Percentiles rank a stretch among this genome's conserved stretches.
Conservation (phyloP, 1,284 basidiomycete genomes). For the Leccinum insolens region DNA sequence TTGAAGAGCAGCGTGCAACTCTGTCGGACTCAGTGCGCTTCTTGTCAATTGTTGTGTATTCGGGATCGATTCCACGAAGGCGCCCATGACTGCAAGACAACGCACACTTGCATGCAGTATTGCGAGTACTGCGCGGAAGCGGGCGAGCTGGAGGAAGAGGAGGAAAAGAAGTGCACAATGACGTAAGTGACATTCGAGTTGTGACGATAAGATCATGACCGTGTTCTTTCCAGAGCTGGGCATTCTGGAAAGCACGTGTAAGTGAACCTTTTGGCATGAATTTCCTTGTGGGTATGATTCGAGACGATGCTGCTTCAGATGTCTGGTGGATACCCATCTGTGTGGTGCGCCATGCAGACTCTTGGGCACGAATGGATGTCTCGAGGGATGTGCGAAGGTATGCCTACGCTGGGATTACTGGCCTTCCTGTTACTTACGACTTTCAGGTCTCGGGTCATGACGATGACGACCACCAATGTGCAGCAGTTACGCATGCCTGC, state of each 20-base stretch:
- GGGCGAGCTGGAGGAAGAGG: slow-evolving; percentile 9
- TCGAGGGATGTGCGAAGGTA: slow-evolving; percentile 51
- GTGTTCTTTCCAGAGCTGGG: slow-evolving; percentile 47
- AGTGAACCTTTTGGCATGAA: slow-evolving; percentile 17
- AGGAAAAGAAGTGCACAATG: slow-evolving; percentile 40
- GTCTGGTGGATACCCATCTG: slow-evolving; percentile 48
- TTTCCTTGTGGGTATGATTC: neutral
- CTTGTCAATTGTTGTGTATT: slow-evolving; percentile 52
- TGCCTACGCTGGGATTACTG: neutral
- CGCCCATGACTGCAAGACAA: slow-evolving; percentile 50
- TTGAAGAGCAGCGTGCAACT: slow-evolving; percentile 49
- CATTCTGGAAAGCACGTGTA: slow-evolving; percentile 57
- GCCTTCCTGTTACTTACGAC: slow-evolving; percentile 16
- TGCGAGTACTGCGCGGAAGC: slow-evolving; percentile 47
- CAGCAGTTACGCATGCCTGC: slow-evolving; percentile 52
- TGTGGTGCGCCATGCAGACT: slow-evolving; percentile 48
- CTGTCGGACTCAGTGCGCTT: slow-evolving; percentile 47
- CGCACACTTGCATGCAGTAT: slow-evolving; percentile 44
- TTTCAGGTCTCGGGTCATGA: slow-evolving; percentile 43
- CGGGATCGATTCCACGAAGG: slow-evolving; percentile 46
- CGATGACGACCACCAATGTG: slow-evolving; percentile 54
- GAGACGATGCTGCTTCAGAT: slow-evolving; percentile 36
- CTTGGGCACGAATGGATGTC: slow-evolving; percentile 46
- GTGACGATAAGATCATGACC: neutral
- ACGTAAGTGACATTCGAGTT: slow-evolving; percentile 37